A percentile compares a stretch with the other conserved stretches of the same genome.
These are phyloP conservation scores for Coprinellus aureogranulatus DNA, from an alignment of 768 basidiomycete species.

Conservation along the genomic window DNA sequence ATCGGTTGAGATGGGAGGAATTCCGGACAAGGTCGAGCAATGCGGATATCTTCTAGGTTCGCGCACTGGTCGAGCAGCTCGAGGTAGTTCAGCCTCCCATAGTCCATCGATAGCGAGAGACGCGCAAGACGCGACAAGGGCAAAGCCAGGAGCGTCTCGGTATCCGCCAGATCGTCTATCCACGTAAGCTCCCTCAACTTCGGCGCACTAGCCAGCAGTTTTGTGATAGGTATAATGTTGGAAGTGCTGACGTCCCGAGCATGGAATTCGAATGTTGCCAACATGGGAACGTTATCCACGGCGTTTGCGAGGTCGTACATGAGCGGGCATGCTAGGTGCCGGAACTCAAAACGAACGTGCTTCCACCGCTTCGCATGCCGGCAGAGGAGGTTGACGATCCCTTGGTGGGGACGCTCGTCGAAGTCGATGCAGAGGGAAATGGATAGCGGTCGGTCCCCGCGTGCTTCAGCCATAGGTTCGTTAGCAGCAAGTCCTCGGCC, in stretches of 20 bases:
- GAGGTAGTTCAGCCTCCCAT: constrained; percentile 30
- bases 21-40: constrained; percentile 25
- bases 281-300: constrained; percentile 19
- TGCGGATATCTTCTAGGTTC: constrained; percentile 32
- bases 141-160: constrained; percentile 26
- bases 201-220: constrained; percentile 25
- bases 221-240: constrained; percentile 28
- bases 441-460: constrained; percentile 25
- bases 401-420: constrained; percentile 28
- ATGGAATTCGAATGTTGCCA: constrained; percentile 32
- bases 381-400: constrained; percentile 27
- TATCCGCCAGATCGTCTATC: constrained; percentile 34
- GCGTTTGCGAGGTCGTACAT: constrained; percentile 30
- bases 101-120: constrained; percentile 29
- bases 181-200: constrained; percentile 28
- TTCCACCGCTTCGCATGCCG: constrained; percentile 29
- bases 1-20: constrained; percentile 22
- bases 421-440: constrained; percentile 32
- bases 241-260: constrained; percentile 29
- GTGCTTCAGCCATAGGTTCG: constrained; percentile 26
- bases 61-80: constrained; percentile 28
- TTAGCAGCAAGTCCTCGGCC: constrained; percentile 22
- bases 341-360: constrained; percentile 31
- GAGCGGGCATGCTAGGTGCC: constrained; percentile 28
- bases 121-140: constrained; percentile 26